Percentiles rank a stretch among this genome's conserved stretches.
These are phyloP conservation scores for Xylaria arbuscula DNA, from an alignment of 2,329 filamentous ascomycete genomes.

Conservation along the genomic window DNA sequence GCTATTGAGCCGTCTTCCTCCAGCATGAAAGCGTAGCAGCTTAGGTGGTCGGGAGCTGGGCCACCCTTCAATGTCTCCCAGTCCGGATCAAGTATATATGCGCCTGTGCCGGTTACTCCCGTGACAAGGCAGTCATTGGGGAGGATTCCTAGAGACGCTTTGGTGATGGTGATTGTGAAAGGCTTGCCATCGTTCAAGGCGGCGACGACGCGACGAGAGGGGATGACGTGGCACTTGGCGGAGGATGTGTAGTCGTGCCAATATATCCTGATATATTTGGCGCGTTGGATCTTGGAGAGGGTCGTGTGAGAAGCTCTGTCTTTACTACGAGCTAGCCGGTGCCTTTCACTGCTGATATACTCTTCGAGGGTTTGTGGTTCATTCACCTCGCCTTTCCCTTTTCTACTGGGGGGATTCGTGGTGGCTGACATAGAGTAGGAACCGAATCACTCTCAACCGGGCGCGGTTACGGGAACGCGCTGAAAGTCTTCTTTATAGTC, in stretches of 20 bases:
- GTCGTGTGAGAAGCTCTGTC: neutral
- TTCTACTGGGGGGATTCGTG: no score
- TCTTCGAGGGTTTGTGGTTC: neutral
- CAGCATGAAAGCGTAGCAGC: conserved; percentile 74
- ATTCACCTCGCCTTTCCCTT: neutral
- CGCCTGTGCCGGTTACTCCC: conserved; percentile 67
- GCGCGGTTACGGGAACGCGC: neutral
- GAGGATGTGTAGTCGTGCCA: conserved; percentile 84
- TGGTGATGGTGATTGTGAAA: conserved; percentile 68
- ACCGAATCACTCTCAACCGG: neutral
- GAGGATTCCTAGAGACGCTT: conserved; percentile 72
- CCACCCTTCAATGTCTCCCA: conserved; percentile 70
- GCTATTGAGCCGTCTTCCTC: conserved; percentile 64
- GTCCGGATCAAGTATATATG: conserved; percentile 75
- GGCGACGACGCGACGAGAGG: conserved; percentile 66
- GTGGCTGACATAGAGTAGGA: neutral
- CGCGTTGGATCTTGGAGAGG: conserved; percentile 24
- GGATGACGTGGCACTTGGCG: conserved; percentile 73
- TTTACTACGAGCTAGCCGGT: neutral
- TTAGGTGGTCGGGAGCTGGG: conserved; percentile 70
- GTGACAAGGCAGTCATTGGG: conserved; percentile 72
- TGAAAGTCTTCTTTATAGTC: neutral
- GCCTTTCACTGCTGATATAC: no score
- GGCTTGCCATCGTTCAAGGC: conserved; percentile 59
- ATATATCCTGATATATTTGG: conserved; percentile 77